Evolutionary conservation across 176 grass and related monocot genomes (phyloP).

Genomic region (Oryza brachyantha): DNA sequence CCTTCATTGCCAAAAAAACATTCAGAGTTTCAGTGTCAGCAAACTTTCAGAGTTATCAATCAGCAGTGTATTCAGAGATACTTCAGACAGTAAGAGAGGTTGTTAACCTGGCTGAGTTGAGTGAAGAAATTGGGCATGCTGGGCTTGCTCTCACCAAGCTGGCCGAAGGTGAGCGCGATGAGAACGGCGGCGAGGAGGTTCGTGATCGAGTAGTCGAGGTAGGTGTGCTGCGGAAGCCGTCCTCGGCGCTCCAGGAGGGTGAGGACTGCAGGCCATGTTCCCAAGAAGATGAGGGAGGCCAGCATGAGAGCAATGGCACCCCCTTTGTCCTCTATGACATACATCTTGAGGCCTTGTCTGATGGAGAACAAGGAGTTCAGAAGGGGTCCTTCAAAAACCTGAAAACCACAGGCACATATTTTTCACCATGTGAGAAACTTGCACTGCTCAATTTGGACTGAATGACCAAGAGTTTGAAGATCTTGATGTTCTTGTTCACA

Average conservation of each 20-base stretch:
- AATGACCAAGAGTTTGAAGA: neutral
- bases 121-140: constrained; percentile 68
- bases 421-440: neutral
- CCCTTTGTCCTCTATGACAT: constrained; percentile 58
- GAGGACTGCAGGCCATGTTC: constrained; percentile 70
- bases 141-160: constrained; percentile 54
- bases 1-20: constrained; percentile 38
- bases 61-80: neutral
- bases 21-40: constrained; percentile 6
- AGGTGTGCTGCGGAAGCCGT: constrained; percentile 71
- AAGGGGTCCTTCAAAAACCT: constrained; percentile 22
- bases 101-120: constrained; percentile 60
- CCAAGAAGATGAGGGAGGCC: constrained; percentile 66
- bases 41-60: neutral
- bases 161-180: constrained; percentile 61
- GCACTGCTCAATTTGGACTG: neutral
- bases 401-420: neutral
- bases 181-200: constrained; percentile 61
- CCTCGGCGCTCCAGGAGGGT: constrained; percentile 65
- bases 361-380: constrained; percentile 3
- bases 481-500: neutral
- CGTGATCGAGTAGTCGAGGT: constrained; percentile 75
- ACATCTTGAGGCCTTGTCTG: constrained; percentile 44
- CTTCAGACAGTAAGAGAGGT: neutral
- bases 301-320: constrained; percentile 78